Evolutionary conservation across 805 yeast genomes (phyloP).

Genomic region (Myxozyma monticola): DNA sequence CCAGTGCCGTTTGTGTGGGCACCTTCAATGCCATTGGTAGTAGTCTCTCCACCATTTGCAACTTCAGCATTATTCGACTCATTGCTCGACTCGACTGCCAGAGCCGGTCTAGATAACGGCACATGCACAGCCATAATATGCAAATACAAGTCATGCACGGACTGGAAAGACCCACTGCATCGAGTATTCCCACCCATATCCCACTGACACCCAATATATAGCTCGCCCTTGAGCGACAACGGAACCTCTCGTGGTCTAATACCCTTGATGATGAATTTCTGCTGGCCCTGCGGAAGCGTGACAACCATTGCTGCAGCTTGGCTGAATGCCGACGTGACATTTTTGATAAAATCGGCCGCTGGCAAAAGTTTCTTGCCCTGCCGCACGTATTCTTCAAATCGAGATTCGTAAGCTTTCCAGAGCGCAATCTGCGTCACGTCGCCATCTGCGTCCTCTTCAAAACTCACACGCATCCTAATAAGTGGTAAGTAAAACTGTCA

Average conservation of each 20-base stretch:
- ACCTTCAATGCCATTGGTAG: background rate
- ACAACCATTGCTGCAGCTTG: slow-evolving; percentile 93
- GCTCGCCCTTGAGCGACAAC: slow-evolving; percentile 34
- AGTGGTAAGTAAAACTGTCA: background rate
- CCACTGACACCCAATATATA: slow-evolving; percentile 32
- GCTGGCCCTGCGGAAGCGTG: slow-evolving; percentile 59
- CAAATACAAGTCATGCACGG: slow-evolving; percentile 20
- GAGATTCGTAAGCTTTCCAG: slow-evolving; percentile 92
- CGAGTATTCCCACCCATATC: background rate
- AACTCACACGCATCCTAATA: slow-evolving; percentile 69
- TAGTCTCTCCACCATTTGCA: background rate
- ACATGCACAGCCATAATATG: slow-evolving; percentile 31
- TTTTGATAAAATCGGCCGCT: slow-evolving; percentile 95
- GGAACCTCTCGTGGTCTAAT: slow-evolving; percentile 73
- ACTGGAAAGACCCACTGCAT: slow-evolving; percentile 16
- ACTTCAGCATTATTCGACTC: background rate
- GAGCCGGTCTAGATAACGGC: background rate
- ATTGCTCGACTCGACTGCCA: background rate
- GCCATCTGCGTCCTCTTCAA: slow-evolving; percentile 71
- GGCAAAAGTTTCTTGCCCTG: slow-evolving; percentile 68
- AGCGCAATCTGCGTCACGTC: slow-evolving; percentile 93
- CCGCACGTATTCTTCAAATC: slow-evolving; percentile 63
- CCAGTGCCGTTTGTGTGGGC: background rate
- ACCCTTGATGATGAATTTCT: slow-evolving; percentile 89
- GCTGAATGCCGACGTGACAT: slow-evolving; percentile 75